Conservation (phyloP, 176 grass and related monocot species). For the Tuctoria greenei region DNA sequence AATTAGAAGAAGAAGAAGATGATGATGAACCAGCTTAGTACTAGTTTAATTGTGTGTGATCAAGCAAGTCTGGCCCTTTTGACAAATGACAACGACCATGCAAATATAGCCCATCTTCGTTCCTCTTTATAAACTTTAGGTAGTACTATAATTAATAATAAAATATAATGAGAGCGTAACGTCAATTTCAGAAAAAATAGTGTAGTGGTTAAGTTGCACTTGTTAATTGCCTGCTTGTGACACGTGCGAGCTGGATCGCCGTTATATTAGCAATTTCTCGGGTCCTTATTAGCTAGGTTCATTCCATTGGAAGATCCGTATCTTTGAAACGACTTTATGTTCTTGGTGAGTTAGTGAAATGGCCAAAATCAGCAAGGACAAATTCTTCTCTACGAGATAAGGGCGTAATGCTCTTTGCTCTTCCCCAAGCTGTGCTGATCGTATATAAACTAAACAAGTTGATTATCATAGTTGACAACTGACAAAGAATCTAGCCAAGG, state of each 20-base stretch:
- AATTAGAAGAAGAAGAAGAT: not conserved
- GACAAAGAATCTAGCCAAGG: not conserved
- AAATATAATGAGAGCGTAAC: no score
- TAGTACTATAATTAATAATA: no score
- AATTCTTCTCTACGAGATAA: not conserved
- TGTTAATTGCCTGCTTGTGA: slow-evolving; percentile 16
- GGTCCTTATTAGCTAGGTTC: no score
- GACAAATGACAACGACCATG: slow-evolving; percentile 18
- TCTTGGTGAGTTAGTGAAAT: not conserved
- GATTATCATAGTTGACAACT: not conserved
- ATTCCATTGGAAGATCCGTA: slow-evolving; percentile 19
- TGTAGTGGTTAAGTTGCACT: slow-evolving; percentile 1
- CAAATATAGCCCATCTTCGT: not conserved
- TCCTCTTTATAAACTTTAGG: not conserved
- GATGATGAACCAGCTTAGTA: not conserved
- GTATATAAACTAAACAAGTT: not conserved
- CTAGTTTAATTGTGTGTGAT: not conserved
- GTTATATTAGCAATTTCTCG: not conserved
- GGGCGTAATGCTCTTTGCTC: no score
- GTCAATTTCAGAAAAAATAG: not conserved
- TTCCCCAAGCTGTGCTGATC: not conserved
- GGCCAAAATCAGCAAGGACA: not conserved
- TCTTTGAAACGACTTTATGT: not conserved
- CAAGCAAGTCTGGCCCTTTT: slow-evolving; percentile 28
- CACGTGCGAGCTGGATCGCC: slow-evolving; percentile 13